Percentiles rank a stretch among this genome's conserved stretches.
Evolutionary conservation across 139 green algal genomes (phyloP).

Genomic region (Chlorella vulgaris): DNA sequence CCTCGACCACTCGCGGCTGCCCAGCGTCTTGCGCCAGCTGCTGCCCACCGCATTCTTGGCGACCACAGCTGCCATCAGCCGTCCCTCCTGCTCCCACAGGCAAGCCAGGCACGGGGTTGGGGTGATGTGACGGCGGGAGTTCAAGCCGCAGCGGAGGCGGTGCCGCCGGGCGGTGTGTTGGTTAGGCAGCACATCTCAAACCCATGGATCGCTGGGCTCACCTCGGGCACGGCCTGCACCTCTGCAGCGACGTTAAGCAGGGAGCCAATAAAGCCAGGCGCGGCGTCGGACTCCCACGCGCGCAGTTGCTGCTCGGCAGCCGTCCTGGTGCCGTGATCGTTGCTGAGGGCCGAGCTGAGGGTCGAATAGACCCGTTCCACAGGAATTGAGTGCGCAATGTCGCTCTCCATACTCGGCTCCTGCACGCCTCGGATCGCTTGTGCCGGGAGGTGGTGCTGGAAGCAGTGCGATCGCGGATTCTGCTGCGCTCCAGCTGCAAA

Average conservation of each 20-base stretch:
- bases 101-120: background rate
- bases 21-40: constrained; percentile 81
- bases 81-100: constrained; percentile 54
- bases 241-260: constrained; percentile 71
- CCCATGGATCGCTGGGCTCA: too few relatives aligned
- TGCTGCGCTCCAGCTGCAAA: too few relatives aligned
- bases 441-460: too few relatives aligned
- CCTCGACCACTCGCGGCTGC: constrained; percentile 63
- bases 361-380: constrained; percentile 41
- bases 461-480: too few relatives aligned
- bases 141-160: too few relatives aligned
- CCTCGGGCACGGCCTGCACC: constrained; percentile 58
- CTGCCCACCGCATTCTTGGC: constrained; percentile 84
- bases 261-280: constrained; percentile 67
- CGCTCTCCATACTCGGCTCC: background rate
- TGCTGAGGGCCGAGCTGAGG: constrained; percentile 44
- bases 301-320: constrained; percentile 58
- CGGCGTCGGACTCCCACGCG: constrained; percentile 70
- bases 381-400: background rate
- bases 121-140: too few relatives aligned
- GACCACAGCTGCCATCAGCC: constrained; percentile 75
- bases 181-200: background rate
- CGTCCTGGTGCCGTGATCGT: constrained; percentile 40
- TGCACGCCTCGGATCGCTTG: too few relatives aligned
- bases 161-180: too few relatives aligned